Base-by-base conservation (phyloP, 169 alveolate species). In the Plasmodium malariae region DNA sequence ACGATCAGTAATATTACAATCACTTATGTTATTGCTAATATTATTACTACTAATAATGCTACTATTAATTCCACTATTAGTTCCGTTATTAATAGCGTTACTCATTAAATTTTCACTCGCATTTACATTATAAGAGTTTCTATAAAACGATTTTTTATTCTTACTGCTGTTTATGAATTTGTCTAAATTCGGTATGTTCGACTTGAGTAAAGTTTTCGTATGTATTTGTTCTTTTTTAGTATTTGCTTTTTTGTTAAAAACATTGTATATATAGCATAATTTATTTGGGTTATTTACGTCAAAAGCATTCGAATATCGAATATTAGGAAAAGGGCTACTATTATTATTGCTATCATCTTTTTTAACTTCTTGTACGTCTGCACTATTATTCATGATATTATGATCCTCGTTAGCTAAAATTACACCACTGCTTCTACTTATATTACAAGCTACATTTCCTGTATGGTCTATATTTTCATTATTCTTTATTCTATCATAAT, bases 151-250 rank as follows among this genome's bases (percentile, higher is more conserved):
- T 32, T 36, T 36, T 21, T 36, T 57, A 12, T 59, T 74, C 40
- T 24, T 74, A 49, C 24, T 59, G 57, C 36, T 74, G 49, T 36
- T 54, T 74, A 36, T 17, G n/a, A 74, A 19, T 30, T 74, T 57
- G 12, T 74, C 88, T 24, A 74, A 37, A 1, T 37, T 60, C 36
- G 72, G 32, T 30, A 74, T 57, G 45, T 40, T 74, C 19, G 62
- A 19, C 7, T 74, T 74, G 11, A 74, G 32, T 4, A 60, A 30
- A 5, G 43, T 57, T 59, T 57, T 74, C 32, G 48, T 26, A 14
- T 71, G 85, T 9, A 19, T 19, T 3, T 71, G 67, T 14, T 71
- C 85, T 24, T 71, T 71, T 45, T 63, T 62, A 54, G n/a, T n/a
- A n/a, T 78, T 78, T 9, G 28, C 12, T n/a, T 40, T 28, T 9